Conservation (phyloP, 208 protist species). For the Leishmania tropica region DNA sequence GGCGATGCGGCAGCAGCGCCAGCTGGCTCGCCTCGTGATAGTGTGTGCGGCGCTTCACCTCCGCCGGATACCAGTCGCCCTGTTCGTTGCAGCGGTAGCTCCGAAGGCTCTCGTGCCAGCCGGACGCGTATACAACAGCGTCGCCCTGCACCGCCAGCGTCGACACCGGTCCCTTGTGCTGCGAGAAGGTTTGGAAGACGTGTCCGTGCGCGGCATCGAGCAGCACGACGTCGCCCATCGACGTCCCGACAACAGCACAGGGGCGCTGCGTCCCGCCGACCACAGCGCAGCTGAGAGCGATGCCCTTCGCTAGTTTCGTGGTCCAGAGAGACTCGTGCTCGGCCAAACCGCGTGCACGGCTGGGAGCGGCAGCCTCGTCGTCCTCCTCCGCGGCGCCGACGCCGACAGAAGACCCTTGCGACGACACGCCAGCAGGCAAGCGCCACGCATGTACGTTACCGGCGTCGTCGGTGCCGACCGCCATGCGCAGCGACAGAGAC, state of each 20-base stretch:
- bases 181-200: conserved; percentile 71
- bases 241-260: conserved; percentile 81
- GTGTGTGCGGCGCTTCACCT: conserved; percentile 91
- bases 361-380: background rate
- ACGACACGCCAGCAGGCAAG: conserved; percentile 9
- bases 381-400: background rate
- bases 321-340: conserved; percentile 79
- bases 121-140: conserved; percentile 69
- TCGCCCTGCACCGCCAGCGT: conserved; percentile 46
- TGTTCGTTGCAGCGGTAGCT: conserved; percentile 34
- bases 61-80: conserved; percentile 70
- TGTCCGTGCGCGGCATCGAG: conserved; percentile 73
- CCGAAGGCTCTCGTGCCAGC: conserved; percentile 90
- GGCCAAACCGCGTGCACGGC: conserved; percentile 32
- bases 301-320: conserved; percentile 71
- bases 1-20: conserved; percentile 38
- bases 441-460: conserved; percentile 84
- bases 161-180: conserved; percentile 84
- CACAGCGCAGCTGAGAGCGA: conserved; percentile 72
- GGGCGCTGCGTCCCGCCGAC: conserved; percentile 36
- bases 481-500: conserved; percentile 32
- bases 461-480: conserved; percentile 77
- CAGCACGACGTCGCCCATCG: conserved; percentile 80
- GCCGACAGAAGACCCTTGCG: background rate
- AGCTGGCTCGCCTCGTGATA: conserved; percentile 89